Evolutionary conservation across 768 basidiomycete genomes (phyloP), one percentile per base, ranked within the genome.

Genomic region (Nidula microcarpa): DNA sequence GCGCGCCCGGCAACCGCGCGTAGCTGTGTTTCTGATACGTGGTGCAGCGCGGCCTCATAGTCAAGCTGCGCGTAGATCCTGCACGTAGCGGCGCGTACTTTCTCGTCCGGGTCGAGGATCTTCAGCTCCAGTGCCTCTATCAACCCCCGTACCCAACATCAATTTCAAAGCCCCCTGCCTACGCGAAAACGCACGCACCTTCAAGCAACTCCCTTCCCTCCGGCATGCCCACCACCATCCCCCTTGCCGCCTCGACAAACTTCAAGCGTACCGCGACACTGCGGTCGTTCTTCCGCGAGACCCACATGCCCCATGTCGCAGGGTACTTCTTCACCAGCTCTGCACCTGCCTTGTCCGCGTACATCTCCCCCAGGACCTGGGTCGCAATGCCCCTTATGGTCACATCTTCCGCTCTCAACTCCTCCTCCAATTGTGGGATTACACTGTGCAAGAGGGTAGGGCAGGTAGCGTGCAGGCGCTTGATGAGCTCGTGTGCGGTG

Each of bases 381-480:
- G 94, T 94, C n/a, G 88, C 91, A 57, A 97, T 81, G 13, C 83
- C 61, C 35, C 97, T 80, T 3, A 94, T 74, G 33, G 79, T 75
- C 2, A 84, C 62, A 36, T 89, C 82, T 57, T 92, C 90, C 3
- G 87, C 85, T 18, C 84, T 82, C 4, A 98, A 76, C 62, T 97
- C 93, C 57, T 94, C 90, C 65, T 96, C 94, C 14, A 98, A 81
- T 53, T 94, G 89, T 0, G 96, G 95, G 23, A 98, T 86, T 47
- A 98, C 94, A 65, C 89, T 93, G 62, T 91, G 85, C 1, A 98
- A 74, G 11, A 98, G 74, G 6, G 81, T 73, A 0, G 96, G 93
- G 66, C 88, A 94, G 30, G 87, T 81, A 18, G 81, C 81, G 65
- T 90, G 84, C 5, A 98, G 77, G 14, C 83, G 84, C 62, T 89